Evolutionary conservation across 2,329 filamentous ascomycete species (phyloP), one percentile per base, ranked within the genome.

Genomic region (Trichophyton verrucosum): DNA sequence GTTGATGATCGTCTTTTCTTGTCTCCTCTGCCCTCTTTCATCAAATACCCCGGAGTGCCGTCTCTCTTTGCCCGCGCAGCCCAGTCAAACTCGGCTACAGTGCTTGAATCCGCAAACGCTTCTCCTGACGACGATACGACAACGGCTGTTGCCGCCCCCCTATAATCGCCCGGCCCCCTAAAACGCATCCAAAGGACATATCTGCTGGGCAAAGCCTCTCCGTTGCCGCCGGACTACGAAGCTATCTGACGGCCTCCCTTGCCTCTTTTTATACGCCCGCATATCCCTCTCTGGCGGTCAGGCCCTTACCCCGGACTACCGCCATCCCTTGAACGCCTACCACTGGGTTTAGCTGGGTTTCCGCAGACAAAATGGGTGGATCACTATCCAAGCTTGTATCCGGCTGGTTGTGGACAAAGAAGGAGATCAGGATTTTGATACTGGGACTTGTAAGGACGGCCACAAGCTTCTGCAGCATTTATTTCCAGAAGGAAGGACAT

Each of bases 341-440:
- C 15, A n/a, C 20, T 33, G 17, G 27, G 24, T 8, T 36, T 20
- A 17, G 6, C 51, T 55, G 30, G 15, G 7, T 38, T 17, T 36
- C 33, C 20, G 53, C 59, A 58, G 58, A 60, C 47, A 24, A 62
- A 59, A 84, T 84, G 81, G 81, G 81, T 65, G 80, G 75, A 65
- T 79, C 78, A 64, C 72, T 84, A 65, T 83, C 81, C 60, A 76
- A 79, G 64, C 75, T 83, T 66, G 78, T 90, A 69, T 88, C 87
- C 59, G 76, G 78, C 75, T 78, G 95, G 64, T 69, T 95, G 64
- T 97, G 88, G 86, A 79, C 88, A 47, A 97, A 97, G 81, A 99
- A 97, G 79, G 94, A 99, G 78, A 96, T 96, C 66, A 82, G 94
- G 69, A 99, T 99, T 77, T 77, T 99, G 74, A 96, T 96, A 67